These are phyloP conservation scores for Mikania micrantha DNA, from an alignment of 129 eudicot species.

Conservation along the genomic window DNA sequence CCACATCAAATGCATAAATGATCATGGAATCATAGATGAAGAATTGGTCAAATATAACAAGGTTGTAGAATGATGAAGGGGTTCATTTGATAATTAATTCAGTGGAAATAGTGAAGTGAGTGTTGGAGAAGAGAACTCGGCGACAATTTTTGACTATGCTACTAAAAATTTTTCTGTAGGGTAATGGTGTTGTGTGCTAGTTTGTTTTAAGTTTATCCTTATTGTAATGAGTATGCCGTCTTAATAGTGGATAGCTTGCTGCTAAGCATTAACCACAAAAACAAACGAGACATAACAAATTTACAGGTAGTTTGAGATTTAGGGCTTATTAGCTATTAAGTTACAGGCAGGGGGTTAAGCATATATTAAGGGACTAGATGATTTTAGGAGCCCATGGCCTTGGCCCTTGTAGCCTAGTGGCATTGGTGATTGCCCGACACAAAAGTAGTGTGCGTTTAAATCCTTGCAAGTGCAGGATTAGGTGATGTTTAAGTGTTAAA, in stretches of 20 bases:
- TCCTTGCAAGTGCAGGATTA: no score
- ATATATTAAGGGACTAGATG: conserved; percentile 2
- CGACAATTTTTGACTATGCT: neutral
- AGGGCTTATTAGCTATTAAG: neutral
- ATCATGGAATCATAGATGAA: neutral
- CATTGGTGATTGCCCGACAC: no score
- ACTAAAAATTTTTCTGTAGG: neutral
- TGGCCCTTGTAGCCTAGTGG: no score
- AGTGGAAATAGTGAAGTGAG: neutral
- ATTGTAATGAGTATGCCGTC: neutral
- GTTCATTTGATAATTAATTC: neutral
- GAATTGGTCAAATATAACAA: neutral
- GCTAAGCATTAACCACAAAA: neutral
- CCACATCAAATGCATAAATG: neutral
- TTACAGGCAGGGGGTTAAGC: neutral
- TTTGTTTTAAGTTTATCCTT: neutral
- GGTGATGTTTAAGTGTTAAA: no score
- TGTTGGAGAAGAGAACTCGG: neutral
- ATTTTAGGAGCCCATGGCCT: no score
- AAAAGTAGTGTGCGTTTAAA: no score
- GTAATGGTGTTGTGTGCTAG: neutral
- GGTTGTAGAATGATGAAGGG: neutral
- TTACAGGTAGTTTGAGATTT: neutral
- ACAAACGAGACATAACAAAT: neutral
- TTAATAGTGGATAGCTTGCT: neutral